These are phyloP conservation scores for Ogataea minuta DNA, from an alignment of 805 yeast species.

Conservation along the genomic window DNA sequence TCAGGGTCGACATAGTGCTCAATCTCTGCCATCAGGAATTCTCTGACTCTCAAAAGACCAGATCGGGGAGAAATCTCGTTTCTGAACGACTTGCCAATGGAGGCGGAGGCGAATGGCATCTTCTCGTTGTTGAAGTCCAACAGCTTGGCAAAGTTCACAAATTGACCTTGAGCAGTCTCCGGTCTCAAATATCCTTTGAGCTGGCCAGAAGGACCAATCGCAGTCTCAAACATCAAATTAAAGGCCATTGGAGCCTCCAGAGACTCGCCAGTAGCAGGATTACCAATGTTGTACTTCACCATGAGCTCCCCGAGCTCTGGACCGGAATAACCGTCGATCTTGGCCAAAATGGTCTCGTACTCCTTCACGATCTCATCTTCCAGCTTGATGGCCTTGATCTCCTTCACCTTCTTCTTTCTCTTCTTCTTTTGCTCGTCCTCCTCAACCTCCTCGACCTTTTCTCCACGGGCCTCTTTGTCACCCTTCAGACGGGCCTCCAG, in stretches of 20 bases:
- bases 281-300: constrained; percentile 75
- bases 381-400: constrained; percentile 81
- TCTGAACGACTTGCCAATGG: constrained; percentile 98
- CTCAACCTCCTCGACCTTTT: constrained; percentile 58
- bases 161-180: constrained; percentile 99
- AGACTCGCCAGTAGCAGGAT: constrained; percentile 86
- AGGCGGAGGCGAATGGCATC: constrained; percentile 99
- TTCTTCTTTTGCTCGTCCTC: constrained; percentile 80
- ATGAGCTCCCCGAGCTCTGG: constrained; percentile 88
- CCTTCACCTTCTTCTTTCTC: constrained; percentile 95
- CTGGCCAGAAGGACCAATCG: constrained; percentile 98
- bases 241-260: constrained; percentile 91
- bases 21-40: constrained; percentile 98
- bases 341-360: constrained; percentile 83
- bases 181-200: constrained; percentile 95
- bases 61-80: constrained; percentile 98
- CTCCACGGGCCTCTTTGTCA: constrained; percentile 95
- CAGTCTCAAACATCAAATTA: constrained; percentile 98
- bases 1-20: constrained; percentile 97
- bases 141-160: constrained; percentile 89
- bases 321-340: constrained; percentile 95
- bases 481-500: constrained; percentile 95
- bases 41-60: constrained; percentile 96
- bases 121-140: constrained; percentile 91
- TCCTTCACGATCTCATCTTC: constrained; percentile 78